Conservation (phyloP, 2,329 filamentous ascomycete species). For the Clarireedia sp. region DNA sequence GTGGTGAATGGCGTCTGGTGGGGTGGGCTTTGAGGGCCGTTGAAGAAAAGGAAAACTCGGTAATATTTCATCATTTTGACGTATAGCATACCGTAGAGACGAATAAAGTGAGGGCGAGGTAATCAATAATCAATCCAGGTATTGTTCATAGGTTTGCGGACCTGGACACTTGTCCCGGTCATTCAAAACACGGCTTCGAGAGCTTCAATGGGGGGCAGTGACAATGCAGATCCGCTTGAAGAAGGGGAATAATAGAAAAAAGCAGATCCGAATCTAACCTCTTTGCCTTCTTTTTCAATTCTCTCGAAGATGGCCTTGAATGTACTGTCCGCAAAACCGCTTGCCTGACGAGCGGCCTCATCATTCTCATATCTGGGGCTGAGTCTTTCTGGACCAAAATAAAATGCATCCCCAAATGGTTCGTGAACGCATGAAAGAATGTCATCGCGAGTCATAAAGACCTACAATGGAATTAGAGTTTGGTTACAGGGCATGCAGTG, state of each 20-base stretch:
- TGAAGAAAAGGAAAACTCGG: not conserved
- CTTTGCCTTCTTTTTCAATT: conserved; percentile 62
- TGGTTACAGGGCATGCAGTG: not conserved
- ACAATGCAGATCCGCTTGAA: not conserved
- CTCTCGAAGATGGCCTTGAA: conserved; percentile 71
- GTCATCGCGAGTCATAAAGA: conserved; percentile 91
- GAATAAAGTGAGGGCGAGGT: no score
- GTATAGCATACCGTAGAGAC: not conserved
- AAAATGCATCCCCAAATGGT: conserved; percentile 94
- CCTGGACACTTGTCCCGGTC: conserved; percentile 3
- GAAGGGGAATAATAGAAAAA: not conserved
- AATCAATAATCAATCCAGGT: not conserved
- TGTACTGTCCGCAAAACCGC: conserved; percentile 62
- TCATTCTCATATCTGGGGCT: conserved; percentile 72
- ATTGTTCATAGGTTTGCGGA: not conserved
- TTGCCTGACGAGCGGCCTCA: conserved; percentile 43
- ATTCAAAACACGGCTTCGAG: not conserved
- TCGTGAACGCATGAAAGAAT: conserved; percentile 81
- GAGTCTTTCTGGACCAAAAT: conserved; percentile 87
- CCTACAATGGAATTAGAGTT: conserved; percentile 41
- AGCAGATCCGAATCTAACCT: conserved; percentile 35
- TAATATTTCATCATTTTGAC: not conserved
- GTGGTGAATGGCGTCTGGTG: not conserved
- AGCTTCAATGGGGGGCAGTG: not conserved
- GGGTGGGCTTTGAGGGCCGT: not conserved